Percentiles rank a stretch among this genome's conserved stretches.
Conservation (phyloP, 2,329 filamentous ascomycete species). For the Leptographium galeiforme region DNA sequence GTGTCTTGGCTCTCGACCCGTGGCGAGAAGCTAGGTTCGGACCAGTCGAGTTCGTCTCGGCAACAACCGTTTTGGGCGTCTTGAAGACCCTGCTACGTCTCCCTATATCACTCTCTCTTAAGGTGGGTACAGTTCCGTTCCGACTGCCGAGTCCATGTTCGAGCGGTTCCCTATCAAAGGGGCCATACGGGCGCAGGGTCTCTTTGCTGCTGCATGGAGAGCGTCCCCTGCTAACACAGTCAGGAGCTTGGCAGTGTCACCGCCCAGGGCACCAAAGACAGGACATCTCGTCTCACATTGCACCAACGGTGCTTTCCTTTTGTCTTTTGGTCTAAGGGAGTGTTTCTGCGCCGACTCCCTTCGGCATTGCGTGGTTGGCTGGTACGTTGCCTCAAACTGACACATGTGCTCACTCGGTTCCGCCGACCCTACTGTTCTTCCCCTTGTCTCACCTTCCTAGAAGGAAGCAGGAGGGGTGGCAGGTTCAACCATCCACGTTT, state of each 20-base stretch:
- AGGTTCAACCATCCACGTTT: neutral
- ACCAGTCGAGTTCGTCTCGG: no score
- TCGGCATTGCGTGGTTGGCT: neutral
- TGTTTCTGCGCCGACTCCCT: neutral
- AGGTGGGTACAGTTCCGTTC: no score
- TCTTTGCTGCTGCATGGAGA: neutral
- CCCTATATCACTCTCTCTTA: no score
- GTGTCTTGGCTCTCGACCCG: no score
- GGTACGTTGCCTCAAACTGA: neutral
- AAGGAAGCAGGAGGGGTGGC: neutral
- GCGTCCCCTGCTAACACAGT: constrained; percentile 4
- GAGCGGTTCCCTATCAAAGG: neutral
- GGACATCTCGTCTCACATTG: neutral
- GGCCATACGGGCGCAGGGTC: constrained; percentile 1
- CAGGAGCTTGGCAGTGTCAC: neutral
- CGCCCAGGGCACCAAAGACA: neutral
- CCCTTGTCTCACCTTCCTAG: neutral
- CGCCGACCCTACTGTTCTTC: neutral
- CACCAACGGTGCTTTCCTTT: neutral
- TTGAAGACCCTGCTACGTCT: no score
- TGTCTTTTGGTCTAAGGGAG: neutral
- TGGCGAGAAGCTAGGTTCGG: no score
- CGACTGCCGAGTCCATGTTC: no score
- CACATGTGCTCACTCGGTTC: neutral
- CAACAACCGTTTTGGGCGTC: no score